Base-by-base conservation (phyloP, 2,329 filamentous ascomycete genomes). In the Aspergillus sp. region DNA sequence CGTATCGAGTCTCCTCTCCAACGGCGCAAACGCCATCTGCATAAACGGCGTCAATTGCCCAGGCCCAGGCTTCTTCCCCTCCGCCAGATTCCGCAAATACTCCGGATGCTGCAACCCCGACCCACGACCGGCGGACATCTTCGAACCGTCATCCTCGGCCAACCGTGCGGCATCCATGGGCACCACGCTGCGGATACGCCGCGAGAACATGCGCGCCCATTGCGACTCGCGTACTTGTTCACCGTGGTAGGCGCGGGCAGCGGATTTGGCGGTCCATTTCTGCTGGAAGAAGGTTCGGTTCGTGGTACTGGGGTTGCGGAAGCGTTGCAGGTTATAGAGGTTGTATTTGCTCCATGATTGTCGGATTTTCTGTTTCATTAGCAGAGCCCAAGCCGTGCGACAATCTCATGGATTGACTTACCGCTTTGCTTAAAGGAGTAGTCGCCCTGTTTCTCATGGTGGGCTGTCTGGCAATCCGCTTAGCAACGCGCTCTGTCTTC, bases 261-360 rank as follows among this genome's bases (percentile, higher is more conserved):
- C 68, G 26, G 89, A 82, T 71, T 98, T 98, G 60, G 91, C 87
- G 1, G 72, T 70, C 91, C 91, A 98, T 84, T 98, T 98, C 72
- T 97, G 91, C 76, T 97, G 91, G 78, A 94, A 98, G 73, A 93
- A 94, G 40, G 90, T 96, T 52, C 72, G 61, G 30, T 63, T 60
- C 51, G 57, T 62, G 48, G 72, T 68, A 10, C 58, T 63, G 12
- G 77, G 79, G 2, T 67, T 61, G 39, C 60, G 69, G 32, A 79
- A 61, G 56, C 79, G 78, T 43, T 75, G 72, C 55, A 98, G 73
- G 72, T 96, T 96, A 80, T 87, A 98, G 53, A 98, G 78, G 65
- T 94, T 95, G 77, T 88, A 89, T 74, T 95, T 94, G 76, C 88
- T 94, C 93, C 91, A 96, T 75, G 89, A 88, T 75, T 93, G 87